Evolutionary conservation across 1,284 basidiomycete species (phyloP), one percentile per base, ranked within the genome.

Genomic region (Agaricales sp.): DNA sequence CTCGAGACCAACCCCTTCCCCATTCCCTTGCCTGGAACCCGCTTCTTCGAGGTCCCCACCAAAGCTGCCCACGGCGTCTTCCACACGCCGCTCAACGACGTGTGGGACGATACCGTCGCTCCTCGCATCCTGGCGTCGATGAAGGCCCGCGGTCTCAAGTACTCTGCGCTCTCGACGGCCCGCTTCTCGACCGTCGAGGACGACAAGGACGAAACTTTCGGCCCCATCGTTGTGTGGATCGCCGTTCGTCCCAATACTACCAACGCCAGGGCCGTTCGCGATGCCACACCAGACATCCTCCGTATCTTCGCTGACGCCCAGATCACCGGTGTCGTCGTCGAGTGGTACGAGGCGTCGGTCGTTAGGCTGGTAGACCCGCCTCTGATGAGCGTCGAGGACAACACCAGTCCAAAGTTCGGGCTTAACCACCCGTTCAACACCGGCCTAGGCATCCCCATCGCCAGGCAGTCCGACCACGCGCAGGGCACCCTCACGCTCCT

Each of bases 151-250:
- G 55, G 58, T 50, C 23, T 70, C 51, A 47, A 57, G 52, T 63
- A 62, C 58, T 66, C 67, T 8, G 57, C 61, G 45, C 50, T 70
- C 8, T 54, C 55, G 56, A 54, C 63, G 1, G 63, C 49, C 48
- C 65, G 64, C 48, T 69, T 69, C 62, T 59, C 55, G 26, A 65
- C 56, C 54, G 46, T 51, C 52, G 60, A 63, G 46, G 59, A 63
- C 46, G 61, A 50, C 54, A 53, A 57, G 52, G 52, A 61, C 35
- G 59, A 60, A 25, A 59, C 50, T 46, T 50, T 59, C 18, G 61
- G 67, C 49, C 67, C 65, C 2, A 48, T 66, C 52, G 63, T 66
- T 12, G 48, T 69, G 4, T 70, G 68, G 67, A 69, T 70, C 50
- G 60, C 61, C 2, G 56, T 63, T 54, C 61, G 23, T 57, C 67